Conservation (phyloP, 352 stramenopile genomes). For the Phytopythium litorale region DNA sequence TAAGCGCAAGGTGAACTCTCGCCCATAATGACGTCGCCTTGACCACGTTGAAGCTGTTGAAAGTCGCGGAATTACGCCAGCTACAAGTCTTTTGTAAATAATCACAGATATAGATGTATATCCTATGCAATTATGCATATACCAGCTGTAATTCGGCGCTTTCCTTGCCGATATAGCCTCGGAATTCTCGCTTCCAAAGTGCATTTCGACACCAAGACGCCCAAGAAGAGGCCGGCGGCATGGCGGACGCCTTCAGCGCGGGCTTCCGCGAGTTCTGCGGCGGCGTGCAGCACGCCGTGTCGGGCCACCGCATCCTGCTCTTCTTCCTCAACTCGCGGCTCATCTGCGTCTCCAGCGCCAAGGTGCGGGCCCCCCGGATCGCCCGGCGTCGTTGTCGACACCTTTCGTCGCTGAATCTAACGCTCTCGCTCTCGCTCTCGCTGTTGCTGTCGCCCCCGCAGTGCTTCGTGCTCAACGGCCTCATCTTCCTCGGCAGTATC, state of each 20-base stretch:
- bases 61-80: background rate
- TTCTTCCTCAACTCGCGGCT: slow-evolving; percentile 85
- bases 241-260: slow-evolving; percentile 50
- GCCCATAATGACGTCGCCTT: no score
- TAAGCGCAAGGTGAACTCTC: no score
- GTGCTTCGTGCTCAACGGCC: slow-evolving; percentile 87
- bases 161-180: slow-evolving; percentile 1
- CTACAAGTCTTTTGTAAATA: background rate
- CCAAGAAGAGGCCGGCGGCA: slow-evolving; percentile 3
- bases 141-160: background rate
- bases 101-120: background rate
- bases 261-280: slow-evolving; percentile 82
- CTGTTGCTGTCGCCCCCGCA: slow-evolving; percentile 9
- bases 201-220: background rate
- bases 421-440: background rate
- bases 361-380: slow-evolving; percentile 25
- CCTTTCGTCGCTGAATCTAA: background rate
- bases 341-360: slow-evolving; percentile 81
- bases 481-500: slow-evolving; percentile 88
- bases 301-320: slow-evolving; percentile 79
- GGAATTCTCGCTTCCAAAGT: background rate
- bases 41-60: background rate
- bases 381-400: background rate
- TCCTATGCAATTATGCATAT: background rate
- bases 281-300: slow-evolving; percentile 83